Conservation (phyloP, 352 stramenopile species). For the Pythium vanterpoolii region DNA sequence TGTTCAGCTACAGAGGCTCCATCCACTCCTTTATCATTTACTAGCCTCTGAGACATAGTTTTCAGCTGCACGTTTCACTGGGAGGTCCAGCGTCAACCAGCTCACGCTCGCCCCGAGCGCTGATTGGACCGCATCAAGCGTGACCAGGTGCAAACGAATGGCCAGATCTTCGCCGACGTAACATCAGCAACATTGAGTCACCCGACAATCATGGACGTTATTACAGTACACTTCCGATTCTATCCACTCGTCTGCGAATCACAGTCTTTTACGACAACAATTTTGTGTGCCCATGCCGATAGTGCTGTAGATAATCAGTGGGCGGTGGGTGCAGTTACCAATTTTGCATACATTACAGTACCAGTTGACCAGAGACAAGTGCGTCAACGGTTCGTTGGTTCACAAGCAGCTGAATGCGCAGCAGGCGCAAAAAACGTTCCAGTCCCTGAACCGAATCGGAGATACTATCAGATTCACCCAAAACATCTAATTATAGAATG, state of each 20-base stretch:
- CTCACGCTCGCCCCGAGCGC: not conserved
- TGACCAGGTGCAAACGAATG: constrained; percentile 8
- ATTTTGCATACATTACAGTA: no score
- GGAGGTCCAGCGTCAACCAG: not conserved
- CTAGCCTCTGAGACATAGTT: constrained; percentile 19
- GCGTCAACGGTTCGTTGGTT: constrained; percentile 1
- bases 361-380: constrained; percentile 8
- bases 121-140: not conserved
- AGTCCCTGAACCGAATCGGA: constrained; percentile 7
- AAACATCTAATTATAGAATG: constrained; percentile 14
- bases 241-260: no score
- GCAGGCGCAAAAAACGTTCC: not conserved
- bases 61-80: not conserved
- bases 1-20: no score
- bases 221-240: no score
- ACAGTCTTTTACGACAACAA: no score
- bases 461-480: constrained; percentile 16
- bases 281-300: no score
- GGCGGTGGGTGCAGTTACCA: no score
- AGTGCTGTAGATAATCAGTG: no score
- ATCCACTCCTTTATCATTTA: not conserved
- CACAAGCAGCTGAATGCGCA: constrained; percentile 6
- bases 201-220: no score
- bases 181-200: no score
- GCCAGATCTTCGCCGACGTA: not conserved